Evolutionary conservation across 352 stramenopile genomes (phyloP), one percentile per base, ranked within the genome.

Genomic region (Pythium coloratum): DNA sequence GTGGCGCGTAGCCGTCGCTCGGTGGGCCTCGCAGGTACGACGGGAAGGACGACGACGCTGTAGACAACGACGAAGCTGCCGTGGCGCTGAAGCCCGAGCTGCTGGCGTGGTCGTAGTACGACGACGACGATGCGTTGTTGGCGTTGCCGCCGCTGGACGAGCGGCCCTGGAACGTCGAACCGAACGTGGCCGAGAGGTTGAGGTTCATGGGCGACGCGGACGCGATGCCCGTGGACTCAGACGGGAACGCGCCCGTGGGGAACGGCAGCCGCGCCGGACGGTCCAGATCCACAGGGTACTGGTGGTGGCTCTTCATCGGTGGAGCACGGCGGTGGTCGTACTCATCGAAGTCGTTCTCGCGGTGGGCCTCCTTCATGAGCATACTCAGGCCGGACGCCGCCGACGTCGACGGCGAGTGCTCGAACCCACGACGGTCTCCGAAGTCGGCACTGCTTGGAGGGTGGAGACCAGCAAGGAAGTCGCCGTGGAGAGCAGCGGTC

Each of bases 241-340:
- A 87, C 34, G 81, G 81, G 65, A 90, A 88, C 1, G 81, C 71
- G 28, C 77, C 74, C 20, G 81, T 90, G 9, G 77, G 81, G 67
- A 89, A 89, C 24, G 81, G 77, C 20, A 90, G 66, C 9, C 78
- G 69, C 14, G 79, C 76, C 0, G 77, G 76, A 3, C 86, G 75
- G 40, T 89, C 76, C 51, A 73, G 28, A 44, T 59, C 51, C 30
- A 59, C 26, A 1, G 36, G 16, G 40, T 49, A 49, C 40, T 49
- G 40, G 40, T 49, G 40, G 2, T 67, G 50, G 61, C 24, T 55
- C 53, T 67, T 59, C 16, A 57, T 20, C 24, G 13, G 47, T 30
- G 28, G 50, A 3, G 46, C 55, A 10, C 63, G 63, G 20, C 62
- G 55, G 55, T 69, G 42, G 44, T 36, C 24, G 44, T 69, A 63